These are phyloP conservation scores for Pisolithus microcarpus DNA, from an alignment of 768 basidiomycete species.

Conservation along the genomic window DNA sequence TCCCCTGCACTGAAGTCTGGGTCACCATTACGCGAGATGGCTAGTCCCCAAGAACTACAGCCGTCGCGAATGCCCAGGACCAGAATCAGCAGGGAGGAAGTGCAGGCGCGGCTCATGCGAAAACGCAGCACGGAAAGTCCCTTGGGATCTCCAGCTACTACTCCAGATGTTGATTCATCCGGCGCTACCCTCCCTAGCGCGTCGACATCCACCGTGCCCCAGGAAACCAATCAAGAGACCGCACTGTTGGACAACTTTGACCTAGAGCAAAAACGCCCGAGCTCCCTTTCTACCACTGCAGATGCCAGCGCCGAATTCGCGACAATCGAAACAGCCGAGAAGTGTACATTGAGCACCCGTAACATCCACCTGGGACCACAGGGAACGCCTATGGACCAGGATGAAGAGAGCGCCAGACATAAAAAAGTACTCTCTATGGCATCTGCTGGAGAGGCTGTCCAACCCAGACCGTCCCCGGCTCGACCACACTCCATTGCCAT, in stretches of 20 bases:
- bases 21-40: conserved; percentile 22
- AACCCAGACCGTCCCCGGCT: conserved; percentile 5
- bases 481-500: conserved; percentile 10
- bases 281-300: conserved; percentile 30
- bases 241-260: conserved; percentile 3
- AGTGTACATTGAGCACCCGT: conserved; percentile 23
- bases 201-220: not conserved
- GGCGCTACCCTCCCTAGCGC: not conserved
- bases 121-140: conserved; percentile 41
- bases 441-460: conserved; percentile 1
- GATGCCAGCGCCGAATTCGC: conserved; percentile 44
- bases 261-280: conserved; percentile 29
- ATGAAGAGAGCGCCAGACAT: not conserved
- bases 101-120: conserved; percentile 42
- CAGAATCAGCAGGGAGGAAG: conserved; percentile 48
- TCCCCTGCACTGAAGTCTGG: conserved; percentile 18
- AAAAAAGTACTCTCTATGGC: not conserved
- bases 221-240: not conserved
- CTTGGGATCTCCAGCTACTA: conserved; percentile 15
- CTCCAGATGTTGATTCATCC: conserved; percentile 1
- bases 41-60: conserved; percentile 17
- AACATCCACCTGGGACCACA: conserved; percentile 1
- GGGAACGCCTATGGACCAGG: not conserved
- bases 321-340: conserved; percentile 42
- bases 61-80: conserved; percentile 24